Base-by-base conservation (phyloP, 1,284 basidiomycete genomes). In the Sphagnurus paluster region DNA sequence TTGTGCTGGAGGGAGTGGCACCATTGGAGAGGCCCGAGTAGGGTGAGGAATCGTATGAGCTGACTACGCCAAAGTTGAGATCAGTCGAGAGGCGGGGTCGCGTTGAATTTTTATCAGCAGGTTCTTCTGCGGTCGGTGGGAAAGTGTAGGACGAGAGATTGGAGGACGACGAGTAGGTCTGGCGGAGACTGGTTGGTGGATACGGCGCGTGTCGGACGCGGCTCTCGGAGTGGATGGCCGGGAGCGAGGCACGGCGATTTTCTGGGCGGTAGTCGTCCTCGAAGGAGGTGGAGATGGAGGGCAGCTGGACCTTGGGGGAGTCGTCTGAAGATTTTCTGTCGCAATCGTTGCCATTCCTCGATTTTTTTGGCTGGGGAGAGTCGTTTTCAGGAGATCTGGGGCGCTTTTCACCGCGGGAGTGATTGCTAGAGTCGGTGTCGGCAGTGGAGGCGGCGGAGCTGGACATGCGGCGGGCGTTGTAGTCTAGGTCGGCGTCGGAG, bases 271-370 rank as follows among this genome's bases (percentile, higher is more conserved):
- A 79, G 26, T 70, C 70, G 60, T 84, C 84, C 60, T 81, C 79
- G 55, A 87, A 82, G 19, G 81, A 72, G 26, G 79, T 75, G 53
- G 82, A 84, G 55, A 87, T 82, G 54, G 84, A 85, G 3, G 85
- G 85, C 6, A 87, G 73, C 65, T 84, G 82, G 44, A 87, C 82
- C 63, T 80, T 82, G 42, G 72, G 63, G 44, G 71, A 64, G 53
- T 76, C 61, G 41, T 48, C 49, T 34, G 55, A 50, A 11, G 46
- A 46, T 44, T 70, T 70, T 51, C 30, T 28, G 63, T 66, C 62
- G 74, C 75, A 76, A 26, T 47, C 71, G 42, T 54, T 42, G 23
- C 54, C 61, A 36, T 62, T 56, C 39, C 74, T 70, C 28, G 66
- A 50, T 42, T 73, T 75, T 59, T 74, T 75, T 0, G 80, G 73